These are phyloP conservation scores for Podospora pseudopauciseta DNA, from an alignment of 495 filamentous ascomycete species.

Conservation along the genomic window DNA sequence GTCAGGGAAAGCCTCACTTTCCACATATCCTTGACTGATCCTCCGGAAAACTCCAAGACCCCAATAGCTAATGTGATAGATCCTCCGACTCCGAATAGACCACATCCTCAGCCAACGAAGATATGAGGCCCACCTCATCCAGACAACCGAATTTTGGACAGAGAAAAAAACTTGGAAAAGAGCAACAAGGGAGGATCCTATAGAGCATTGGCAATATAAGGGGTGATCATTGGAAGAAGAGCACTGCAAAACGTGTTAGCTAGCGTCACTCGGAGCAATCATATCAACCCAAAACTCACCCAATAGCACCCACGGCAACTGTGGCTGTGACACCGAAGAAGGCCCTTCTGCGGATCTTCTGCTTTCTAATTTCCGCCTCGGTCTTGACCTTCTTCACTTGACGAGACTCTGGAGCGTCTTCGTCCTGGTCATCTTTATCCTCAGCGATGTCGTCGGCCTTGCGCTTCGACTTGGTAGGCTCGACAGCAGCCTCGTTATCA, in stretches of 20 bases:
- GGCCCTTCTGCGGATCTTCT: conserved; percentile 77
- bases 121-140: neutral
- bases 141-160: neutral
- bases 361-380: conserved; percentile 71
- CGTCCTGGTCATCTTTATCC: conserved; percentile 38
- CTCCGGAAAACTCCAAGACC: conserved; percentile 14
- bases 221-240: conserved; percentile 49
- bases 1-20: conserved; percentile 4
- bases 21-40: neutral
- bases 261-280: neutral
- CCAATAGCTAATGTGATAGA: neutral
- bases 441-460: conserved; percentile 71
- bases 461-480: conserved; percentile 63
- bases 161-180: conserved; percentile 1
- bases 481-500: conserved; percentile 35
- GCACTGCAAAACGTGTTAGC: conserved; percentile 26
- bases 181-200: conserved; percentile 17
- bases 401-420: conserved; percentile 53
- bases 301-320: conserved; percentile 62
- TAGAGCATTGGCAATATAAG: conserved; percentile 51
- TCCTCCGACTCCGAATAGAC: neutral
- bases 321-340: conserved; percentile 79
- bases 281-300: conserved; percentile 60
- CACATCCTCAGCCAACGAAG: neutral
- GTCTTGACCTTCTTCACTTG: conserved; percentile 72